These are phyloP conservation scores for Gossypium laxum DNA, from an alignment of 441 rosid species.

Conservation along the genomic window DNA sequence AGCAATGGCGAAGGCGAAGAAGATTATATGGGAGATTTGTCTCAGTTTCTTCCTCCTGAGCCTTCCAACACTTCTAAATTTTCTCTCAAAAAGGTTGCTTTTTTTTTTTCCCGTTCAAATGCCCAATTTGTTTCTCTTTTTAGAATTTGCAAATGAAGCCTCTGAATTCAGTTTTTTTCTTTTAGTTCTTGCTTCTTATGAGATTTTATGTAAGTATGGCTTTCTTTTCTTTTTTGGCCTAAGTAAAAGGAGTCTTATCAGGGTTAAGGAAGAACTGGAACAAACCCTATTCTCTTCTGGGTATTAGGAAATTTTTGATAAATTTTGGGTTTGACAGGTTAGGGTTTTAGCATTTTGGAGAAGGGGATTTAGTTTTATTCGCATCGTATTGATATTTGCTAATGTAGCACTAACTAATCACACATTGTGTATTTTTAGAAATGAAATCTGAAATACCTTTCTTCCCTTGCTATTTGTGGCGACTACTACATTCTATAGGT, in stretches of 20 bases:
- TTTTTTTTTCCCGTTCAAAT: not conserved
- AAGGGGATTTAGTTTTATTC: not conserved
- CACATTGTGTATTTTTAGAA: not conserved
- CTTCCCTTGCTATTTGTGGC: not conserved
- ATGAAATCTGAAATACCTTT: not conserved
- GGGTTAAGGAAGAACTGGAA: not conserved
- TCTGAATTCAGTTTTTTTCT: not conserved
- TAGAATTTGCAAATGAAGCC: not conserved
- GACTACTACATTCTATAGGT: not conserved
- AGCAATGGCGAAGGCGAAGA: slow-evolving; percentile 34
- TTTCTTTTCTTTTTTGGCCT: not conserved
- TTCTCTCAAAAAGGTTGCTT: slow-evolving; percentile 31
- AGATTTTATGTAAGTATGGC: not conserved
- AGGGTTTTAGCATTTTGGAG: no score
- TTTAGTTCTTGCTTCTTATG: not conserved
- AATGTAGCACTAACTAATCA: not conserved
- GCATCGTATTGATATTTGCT: not conserved
- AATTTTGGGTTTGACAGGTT: not conserved
- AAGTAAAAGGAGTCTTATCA: not conserved
- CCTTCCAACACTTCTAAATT: slow-evolving; percentile 28
- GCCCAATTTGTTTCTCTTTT: not conserved
- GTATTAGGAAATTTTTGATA: not conserved
- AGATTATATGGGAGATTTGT: slow-evolving; percentile 85
- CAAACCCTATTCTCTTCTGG: not conserved
- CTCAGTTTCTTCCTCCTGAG: slow-evolving; percentile 56